Evolutionary conservation across 202 grass and related monocot species (phyloP), one percentile per base, ranked within the genome.

Genomic region (Panicum virgatum): DNA sequence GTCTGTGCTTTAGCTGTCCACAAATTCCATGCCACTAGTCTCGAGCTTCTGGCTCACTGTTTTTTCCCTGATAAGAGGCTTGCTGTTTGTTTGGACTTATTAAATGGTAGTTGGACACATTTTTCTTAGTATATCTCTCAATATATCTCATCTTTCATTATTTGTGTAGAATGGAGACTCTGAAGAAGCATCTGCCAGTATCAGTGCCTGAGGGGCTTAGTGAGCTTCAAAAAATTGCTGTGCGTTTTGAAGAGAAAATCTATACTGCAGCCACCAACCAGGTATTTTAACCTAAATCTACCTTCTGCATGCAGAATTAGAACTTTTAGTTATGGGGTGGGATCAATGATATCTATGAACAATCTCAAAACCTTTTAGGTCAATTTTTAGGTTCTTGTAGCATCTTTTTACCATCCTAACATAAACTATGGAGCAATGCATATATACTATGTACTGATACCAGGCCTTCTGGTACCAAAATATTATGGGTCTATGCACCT

Each of bases 231-330:
- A 93, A 91, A 54, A 89, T 97, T 61, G 93, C 90, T 12, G 83
- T 87, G 16, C 80, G 81, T 30, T 97, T 93, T 50, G 93, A 96
- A 84, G 93, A 97, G 83, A 89, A 91, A 76, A 93, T 97, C 13
- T 97, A 92, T 65, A 85, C 80, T 62, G 85, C 82, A 50, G 94
- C 94, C 26, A 87, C 83, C 51, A 90, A 8, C 58, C 86, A 92
- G 91, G 94, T 97, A 86, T 12, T 23, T 54, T 43, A 82, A 47
- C 74, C 50, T 62, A 50, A 20, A 32, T 53, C 40, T 44, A 53
- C 14, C 27, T 72, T 86, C 51, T 6, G 5, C 7, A 7, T 11
- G 19, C 3, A 2, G 42, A 32, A 11, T n/a, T 27, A 25, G 5
- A 58, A 57, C 16, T 20, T 59, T 66, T 47, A 53, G 36, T 61